Conservation (phyloP, 441 rosid genomes). For the Gossypium davidsonii region DNA sequence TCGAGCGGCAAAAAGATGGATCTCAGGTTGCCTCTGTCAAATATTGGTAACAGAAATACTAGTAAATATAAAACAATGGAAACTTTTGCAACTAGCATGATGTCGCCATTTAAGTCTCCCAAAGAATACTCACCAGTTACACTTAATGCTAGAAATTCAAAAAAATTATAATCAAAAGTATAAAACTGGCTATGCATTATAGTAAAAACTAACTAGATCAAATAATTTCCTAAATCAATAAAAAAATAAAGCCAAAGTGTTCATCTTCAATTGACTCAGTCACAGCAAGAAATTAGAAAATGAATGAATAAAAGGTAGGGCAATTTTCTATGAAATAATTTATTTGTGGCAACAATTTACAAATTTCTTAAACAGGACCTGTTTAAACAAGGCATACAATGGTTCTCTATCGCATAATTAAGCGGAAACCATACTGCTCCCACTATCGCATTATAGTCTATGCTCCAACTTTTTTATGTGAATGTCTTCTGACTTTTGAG, state of each 20-base stretch:
- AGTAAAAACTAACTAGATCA: not conserved
- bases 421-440: not conserved
- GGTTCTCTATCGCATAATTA: too few species aligned
- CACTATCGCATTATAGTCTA: not conserved
- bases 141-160: not conserved
- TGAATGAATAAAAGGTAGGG: not conserved
- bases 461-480: not conserved
- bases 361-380: too few species aligned
- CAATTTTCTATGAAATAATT: not conserved
- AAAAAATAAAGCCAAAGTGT: not conserved
- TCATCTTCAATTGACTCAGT: not conserved
- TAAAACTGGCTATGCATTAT: not conserved
- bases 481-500: not conserved
- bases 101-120: constrained; percentile 2
- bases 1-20: constrained; percentile 86
- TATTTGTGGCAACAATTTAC: not conserved
- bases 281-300: not conserved
- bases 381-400: too few species aligned
- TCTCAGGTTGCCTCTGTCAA: constrained; percentile 84
- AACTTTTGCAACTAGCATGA: not conserved
- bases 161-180: not conserved
- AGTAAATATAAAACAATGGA: not conserved
- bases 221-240: not conserved
- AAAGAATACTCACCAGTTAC: not conserved
- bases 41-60: constrained; percentile 11